Evolutionary conservation across 1,139 yeast genomes (phyloP).

Genomic region (Pichia sp.): DNA sequence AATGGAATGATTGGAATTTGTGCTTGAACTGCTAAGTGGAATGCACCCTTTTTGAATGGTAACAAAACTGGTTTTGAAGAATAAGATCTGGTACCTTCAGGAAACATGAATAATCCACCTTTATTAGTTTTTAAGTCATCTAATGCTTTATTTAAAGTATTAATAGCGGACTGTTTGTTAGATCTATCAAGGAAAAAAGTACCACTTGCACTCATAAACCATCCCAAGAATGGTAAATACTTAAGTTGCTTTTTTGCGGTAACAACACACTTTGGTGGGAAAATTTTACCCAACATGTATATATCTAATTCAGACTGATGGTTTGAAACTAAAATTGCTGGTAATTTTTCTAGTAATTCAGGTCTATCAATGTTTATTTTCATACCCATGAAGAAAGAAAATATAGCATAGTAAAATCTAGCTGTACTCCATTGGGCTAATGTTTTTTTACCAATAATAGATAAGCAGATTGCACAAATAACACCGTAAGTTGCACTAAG

Average conservation of each 20-base stretch:
- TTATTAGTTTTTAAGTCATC: conserved; percentile 49
- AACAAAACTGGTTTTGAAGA: conserved; percentile 58
- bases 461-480: conserved; percentile 59
- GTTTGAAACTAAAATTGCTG: conserved; percentile 81
- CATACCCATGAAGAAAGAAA: conserved; percentile 60
- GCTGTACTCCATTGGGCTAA: conserved; percentile 90
- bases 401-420: conserved; percentile 60
- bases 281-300: conserved; percentile 67
- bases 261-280: conserved; percentile 86
- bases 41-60: conserved; percentile 95
- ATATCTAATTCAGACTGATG: conserved; percentile 91
- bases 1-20: conserved; percentile 83
- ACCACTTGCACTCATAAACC: conserved; percentile 92
- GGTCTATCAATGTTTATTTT: conserved; percentile 62
- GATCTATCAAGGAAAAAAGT: conserved; percentile 85
- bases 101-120: conserved; percentile 78
- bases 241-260: conserved; percentile 84
- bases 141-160: conserved; percentile 66
- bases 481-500: conserved; percentile 72
- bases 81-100: conserved; percentile 93
- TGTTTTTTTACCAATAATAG: conserved; percentile 67
- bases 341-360: conserved; percentile 46
- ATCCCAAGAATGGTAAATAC: conserved; percentile 88
- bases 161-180: conserved; percentile 69
- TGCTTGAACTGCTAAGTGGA: conserved; percentile 93